Evolutionary conservation across 108 stramenopile species (phyloP), one percentile per base, ranked within the genome.

Genomic region (Fragilariopsis cylindrus): DNA sequence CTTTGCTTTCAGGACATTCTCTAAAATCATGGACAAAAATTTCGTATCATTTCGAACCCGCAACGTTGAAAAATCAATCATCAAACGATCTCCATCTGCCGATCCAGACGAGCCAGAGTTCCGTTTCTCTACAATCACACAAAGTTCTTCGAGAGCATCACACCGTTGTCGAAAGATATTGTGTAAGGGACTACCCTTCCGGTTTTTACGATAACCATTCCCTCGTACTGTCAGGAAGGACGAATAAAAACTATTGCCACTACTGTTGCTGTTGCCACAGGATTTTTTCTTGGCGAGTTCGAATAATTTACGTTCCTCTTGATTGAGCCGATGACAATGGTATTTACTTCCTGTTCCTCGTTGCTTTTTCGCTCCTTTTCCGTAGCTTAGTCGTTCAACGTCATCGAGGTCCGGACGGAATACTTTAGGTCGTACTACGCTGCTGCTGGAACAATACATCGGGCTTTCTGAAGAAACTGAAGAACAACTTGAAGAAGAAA

Each of bases 321-420:
- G 19, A 13, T 63, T 63, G 7, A 63, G 62, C 0, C 62, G 42
- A n/a, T 63, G 62, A 44, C 62, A 63, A 2, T 15, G n/a, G 62
- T 45, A 63, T 8, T 44, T 9, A 4, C 39, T 41, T 8, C 62
- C 62, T 4, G 62, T 63, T 3, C 62, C 62, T 44, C 62, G 40
- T 43, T 63, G 62, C 39, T 63, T 63, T n/a, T 63, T 63, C 0
- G 62, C 62, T 11, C 62, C 62, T 45, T 11, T 63, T 5, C 62
- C 62, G 39, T 63, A 63, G 62, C 62, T 63, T 12, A 63, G 62
- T 9, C 45, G 43, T n/a, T 63, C 62, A 44, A 63, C 62, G 43
- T 63, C 62, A 44, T 63, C 62, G 62, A 63, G 62, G 42, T 63
- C 3, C 0, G 62, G 43, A 4, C 62, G 62, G 9, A 63, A 63